Conservation (phyloP, 257 asterid species). For the Jaltomata sinuosa region DNA sequence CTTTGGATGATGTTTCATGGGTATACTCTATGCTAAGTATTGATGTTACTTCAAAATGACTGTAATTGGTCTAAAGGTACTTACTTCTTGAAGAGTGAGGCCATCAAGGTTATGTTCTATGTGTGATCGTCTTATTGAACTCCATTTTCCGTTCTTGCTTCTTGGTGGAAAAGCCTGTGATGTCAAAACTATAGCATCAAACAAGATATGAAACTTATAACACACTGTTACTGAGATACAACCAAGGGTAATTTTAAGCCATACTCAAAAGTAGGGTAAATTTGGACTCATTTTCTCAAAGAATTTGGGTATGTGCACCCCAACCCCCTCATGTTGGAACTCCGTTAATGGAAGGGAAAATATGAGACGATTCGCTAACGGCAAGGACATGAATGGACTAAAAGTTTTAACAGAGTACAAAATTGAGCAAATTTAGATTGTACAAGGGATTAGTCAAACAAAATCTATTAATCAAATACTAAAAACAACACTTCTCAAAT, state of each 20-base stretch:
- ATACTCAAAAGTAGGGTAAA: neutral
- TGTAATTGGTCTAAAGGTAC: neutral
- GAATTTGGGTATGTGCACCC: neutral
- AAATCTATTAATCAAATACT: neutral
- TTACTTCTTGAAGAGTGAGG: slow-evolving; percentile 30
- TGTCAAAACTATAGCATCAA: neutral
- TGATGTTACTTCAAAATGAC: neutral
- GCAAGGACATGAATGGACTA: neutral
- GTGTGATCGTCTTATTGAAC: slow-evolving; percentile 27
- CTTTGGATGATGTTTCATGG: neutral
- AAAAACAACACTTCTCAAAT: neutral
- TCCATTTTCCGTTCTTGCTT: slow-evolving; percentile 25
- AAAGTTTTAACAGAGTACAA: neutral
- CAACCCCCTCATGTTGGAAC: neutral
- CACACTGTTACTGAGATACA: neutral
- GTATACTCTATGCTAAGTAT: neutral
- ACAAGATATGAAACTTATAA: neutral
- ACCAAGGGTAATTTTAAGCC: neutral
- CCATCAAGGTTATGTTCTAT: slow-evolving; percentile 36
- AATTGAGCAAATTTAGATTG: neutral
- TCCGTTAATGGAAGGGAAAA: neutral
- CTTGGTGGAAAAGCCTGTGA: slow-evolving; percentile 33
- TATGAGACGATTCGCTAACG: neutral
- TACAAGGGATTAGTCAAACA: neutral
- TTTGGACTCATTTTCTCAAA: neutral